Evolutionary conservation across 108 stramenopile species (phyloP).

Genomic region (Skeletonema costatum): DNA sequence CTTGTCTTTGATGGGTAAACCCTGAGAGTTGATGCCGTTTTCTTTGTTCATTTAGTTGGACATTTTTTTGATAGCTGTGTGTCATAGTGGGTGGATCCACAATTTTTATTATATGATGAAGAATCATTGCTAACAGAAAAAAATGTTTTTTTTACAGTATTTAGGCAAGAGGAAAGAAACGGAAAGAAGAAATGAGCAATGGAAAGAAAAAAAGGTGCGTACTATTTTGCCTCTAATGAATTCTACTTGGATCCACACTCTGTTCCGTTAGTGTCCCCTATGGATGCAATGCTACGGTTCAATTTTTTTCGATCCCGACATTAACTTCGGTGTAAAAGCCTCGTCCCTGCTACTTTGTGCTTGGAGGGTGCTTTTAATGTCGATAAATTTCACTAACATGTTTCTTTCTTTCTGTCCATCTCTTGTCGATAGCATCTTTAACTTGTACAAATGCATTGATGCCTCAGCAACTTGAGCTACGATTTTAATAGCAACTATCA

Average conservation of each 20-base stretch:
- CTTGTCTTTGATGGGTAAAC: conserved; percentile 39
- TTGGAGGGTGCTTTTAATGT: neutral
- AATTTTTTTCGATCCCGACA: conserved; percentile 46
- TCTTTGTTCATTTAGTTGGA: neutral
- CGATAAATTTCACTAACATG: neutral
- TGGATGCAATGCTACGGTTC: conserved; percentile 19
- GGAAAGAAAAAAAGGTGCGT: neutral
- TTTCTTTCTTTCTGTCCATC: neutral
- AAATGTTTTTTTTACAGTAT: neutral
- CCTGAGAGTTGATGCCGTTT: conserved; percentile 51
- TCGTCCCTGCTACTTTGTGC: neutral
- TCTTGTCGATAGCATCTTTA: neutral
- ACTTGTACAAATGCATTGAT: neutral
- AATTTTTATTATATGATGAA: conserved; percentile 1
- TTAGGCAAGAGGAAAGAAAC: too few species aligned
- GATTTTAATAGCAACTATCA: neutral
- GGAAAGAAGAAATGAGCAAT: neutral
- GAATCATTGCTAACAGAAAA: neutral
- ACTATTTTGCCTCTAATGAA: neutral
- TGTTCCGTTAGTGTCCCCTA: conserved; percentile 19
- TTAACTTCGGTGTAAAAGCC: neutral
- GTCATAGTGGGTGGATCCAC: conserved; percentile 50
- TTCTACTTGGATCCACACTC: conserved; percentile 34
- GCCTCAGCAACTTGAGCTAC: too few species aligned
- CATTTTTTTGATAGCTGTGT: conserved; percentile 1